These are phyloP conservation scores for Cercophora samala DNA, from an alignment of 495 filamentous ascomycete genomes.

Conservation along the genomic window DNA sequence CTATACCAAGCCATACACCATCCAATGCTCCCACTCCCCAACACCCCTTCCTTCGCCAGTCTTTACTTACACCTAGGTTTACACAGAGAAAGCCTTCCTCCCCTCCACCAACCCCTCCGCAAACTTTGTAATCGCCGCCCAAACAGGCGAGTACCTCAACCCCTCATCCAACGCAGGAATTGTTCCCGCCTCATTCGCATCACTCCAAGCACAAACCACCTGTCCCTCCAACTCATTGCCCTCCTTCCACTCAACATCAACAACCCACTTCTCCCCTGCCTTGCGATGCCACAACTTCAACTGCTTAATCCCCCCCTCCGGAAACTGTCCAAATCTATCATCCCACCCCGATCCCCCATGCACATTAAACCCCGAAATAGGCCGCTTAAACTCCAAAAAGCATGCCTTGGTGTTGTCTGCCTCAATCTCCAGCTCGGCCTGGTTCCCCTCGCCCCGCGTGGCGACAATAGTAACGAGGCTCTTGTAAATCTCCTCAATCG, in stretches of 20 bases:
- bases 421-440: slow-evolving; percentile 26
- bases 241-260: slow-evolving; percentile 67
- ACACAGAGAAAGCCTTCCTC: slow-evolving; percentile 40
- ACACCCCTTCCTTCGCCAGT: too few species aligned
- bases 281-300: slow-evolving; percentile 55
- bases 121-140: slow-evolving; percentile 72
- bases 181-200: slow-evolving; percentile 64
- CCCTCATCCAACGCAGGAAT: slow-evolving; percentile 89
- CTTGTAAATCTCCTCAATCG: slow-evolving; percentile 12
- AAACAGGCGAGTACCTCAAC: slow-evolving; percentile 67
- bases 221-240: slow-evolving; percentile 54
- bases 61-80: slow-evolving; percentile 8
- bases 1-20: neutral
- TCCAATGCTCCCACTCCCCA: neutral
- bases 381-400: slow-evolving; percentile 32
- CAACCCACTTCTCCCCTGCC: slow-evolving; percentile 71
- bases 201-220: slow-evolving; percentile 83
- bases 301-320: slow-evolving; percentile 38
- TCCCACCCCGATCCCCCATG: slow-evolving; percentile 48
- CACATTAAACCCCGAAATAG: slow-evolving; percentile 28
- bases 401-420: slow-evolving; percentile 37
- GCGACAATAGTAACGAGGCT: slow-evolving; percentile 27
- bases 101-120: slow-evolving; percentile 81
- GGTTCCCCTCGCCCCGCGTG: slow-evolving; percentile 24
- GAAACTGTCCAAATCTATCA: slow-evolving; percentile 71